Evolutionary conservation across 805 yeast species (phyloP), one percentile per base, ranked within the genome.

Genomic region (Vanderwaltozyma verrucispora): DNA sequence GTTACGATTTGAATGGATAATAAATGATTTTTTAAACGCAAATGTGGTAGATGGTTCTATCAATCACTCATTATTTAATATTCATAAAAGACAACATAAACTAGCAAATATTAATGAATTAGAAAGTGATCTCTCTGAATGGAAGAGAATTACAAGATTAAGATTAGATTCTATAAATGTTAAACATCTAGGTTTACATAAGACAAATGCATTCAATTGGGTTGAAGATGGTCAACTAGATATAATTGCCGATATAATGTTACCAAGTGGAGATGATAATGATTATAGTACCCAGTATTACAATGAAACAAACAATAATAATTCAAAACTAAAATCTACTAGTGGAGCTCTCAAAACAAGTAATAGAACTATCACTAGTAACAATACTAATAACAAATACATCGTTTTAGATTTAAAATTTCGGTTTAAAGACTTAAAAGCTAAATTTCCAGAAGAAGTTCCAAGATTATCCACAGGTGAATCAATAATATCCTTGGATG

Each of bases 61-160:
- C 12, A 80, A 81, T 50, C 80, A 80, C 37, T 75, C 92, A 1
- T 64, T 83, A 56, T 81, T 82, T 59, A 80, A 87, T 1, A 68
- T 83, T 17, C 92, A 82, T 48, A 80, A 80, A 51, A 72, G 82
- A 47, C 89, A 81, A 51, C 70, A 72, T 42, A 69, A 71, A 38
- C 59, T 68, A 42, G 72, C 74, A 0, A 68, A 67, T 43, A 64
- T 69, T 24, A 59, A 54, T 27, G 65, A 62, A 38, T 45, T 60
- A 25, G 55, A 55, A 19, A 58, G 56, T 23, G 65, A 65, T 34
- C 44, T 58, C 16, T 49, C 59, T 9, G 68, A 72, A 10, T 72
- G 74, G 72, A 71, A 71, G 38, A 67, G 67, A 41, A 65, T 71
- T 17, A 68, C 75, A 10, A 58, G 78, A 43, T 50, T 74, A 30